A percentile compares a stretch with the other conserved stretches of the same genome.
These are phyloP conservation scores for Tricholoma bakamatsutake DNA, from an alignment of 768 basidiomycete species.

Conservation along the genomic window DNA sequence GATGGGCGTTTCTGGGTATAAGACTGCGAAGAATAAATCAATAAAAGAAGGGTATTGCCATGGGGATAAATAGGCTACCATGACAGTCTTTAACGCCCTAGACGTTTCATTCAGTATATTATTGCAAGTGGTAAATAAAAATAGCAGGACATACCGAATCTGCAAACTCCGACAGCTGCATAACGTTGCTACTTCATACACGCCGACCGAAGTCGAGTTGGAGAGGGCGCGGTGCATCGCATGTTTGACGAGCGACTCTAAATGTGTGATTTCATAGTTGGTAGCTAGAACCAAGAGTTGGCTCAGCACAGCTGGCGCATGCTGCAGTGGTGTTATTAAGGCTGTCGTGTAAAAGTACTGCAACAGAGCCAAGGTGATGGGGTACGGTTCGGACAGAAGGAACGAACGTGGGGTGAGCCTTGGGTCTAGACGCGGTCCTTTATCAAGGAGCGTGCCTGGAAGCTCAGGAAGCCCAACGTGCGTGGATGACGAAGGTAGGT, in stretches of 20 bases:
- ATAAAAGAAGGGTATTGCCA: not conserved
- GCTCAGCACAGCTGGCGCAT: conserved; percentile 83
- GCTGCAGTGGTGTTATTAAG: conserved; percentile 86
- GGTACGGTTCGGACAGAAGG: conserved; percentile 82
- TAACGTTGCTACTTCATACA: conserved; percentile 93
- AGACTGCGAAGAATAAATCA: conserved; percentile 38
- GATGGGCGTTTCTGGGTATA: conserved; percentile 76
- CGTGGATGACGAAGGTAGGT: conserved; percentile 54
- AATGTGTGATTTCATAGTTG: conserved; percentile 73
- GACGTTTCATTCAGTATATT: conserved; percentile 6
- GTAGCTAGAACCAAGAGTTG: conserved; percentile 80
- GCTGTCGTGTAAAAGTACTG: conserved; percentile 92
- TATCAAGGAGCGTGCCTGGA: conserved; percentile 41
- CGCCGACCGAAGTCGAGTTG: conserved; percentile 80
- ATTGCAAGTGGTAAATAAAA: conserved; percentile 15
- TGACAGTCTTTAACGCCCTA: conserved; percentile 78
- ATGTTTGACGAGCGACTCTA: conserved; percentile 81
- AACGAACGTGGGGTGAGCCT: conserved; percentile 76
- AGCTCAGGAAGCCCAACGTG: conserved; percentile 60
- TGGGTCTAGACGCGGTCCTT: conserved; percentile 62
- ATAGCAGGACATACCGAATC: conserved; percentile 55
- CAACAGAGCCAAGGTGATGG: conserved; percentile 80
- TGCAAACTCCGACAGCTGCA: conserved; percentile 87
- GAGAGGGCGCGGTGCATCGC: conserved; percentile 88
- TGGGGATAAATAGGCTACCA: conserved; percentile 42